These are phyloP conservation scores for Lavandula angustifolia DNA, from an alignment of 257 asterid species.

Conservation along the genomic window DNA sequence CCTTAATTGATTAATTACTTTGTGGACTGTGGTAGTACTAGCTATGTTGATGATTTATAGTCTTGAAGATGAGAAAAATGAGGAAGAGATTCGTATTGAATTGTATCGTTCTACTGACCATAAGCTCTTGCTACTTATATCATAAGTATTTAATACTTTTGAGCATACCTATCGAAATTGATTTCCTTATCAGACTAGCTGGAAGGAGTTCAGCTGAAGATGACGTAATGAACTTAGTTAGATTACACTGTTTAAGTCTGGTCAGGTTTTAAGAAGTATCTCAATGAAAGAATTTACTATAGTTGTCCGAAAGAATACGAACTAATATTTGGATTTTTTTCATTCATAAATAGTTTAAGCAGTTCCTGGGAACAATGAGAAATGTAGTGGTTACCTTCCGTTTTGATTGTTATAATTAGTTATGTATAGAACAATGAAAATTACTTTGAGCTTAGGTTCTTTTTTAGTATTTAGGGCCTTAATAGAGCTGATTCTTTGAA, in stretches of 20 bases:
- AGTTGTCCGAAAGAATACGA: neutral
- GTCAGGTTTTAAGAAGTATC: neutral
- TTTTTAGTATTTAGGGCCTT: neutral
- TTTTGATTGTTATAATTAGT: neutral
- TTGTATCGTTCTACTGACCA: conserved; percentile 1
- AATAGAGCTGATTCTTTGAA: neutral
- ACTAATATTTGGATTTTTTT: neutral
- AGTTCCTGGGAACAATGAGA: conserved; percentile 7
- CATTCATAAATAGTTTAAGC: neutral
- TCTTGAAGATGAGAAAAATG: neutral
- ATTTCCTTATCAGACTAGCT: neutral
- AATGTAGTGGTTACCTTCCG: conserved; percentile 15
- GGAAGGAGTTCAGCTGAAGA: conserved; percentile 21
- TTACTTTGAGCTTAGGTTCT: neutral
- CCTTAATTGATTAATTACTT: neutral
- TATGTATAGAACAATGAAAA: neutral
- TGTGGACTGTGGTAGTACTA: conserved; percentile 4
- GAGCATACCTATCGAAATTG: neutral
- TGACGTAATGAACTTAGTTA: conserved; percentile 8
- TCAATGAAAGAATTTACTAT: neutral
- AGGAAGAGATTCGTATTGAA: conserved; percentile 20
- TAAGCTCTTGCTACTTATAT: conserved; percentile 24
- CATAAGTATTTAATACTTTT: conserved; percentile 2
- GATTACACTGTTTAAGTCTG: conserved; percentile 1
- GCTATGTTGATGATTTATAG: conserved; percentile 1